Base-by-base conservation (phyloP, 1,284 basidiomycete genomes). In the Apiotrichum laibachii region DNA sequence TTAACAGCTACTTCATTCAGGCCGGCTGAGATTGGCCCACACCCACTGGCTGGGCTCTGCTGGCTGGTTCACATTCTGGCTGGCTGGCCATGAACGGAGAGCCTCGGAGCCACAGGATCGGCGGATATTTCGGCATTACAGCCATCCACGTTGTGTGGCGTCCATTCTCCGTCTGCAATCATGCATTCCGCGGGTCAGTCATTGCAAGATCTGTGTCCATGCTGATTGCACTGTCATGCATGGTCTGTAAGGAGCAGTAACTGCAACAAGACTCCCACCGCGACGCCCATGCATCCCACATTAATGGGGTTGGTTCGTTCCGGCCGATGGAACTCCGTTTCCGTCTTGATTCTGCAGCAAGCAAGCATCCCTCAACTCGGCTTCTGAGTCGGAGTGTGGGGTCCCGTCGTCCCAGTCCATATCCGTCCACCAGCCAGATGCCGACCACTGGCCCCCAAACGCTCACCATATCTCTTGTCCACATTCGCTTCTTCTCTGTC, bases 11-110 rank as follows among this genome's bases (percentile, higher is more conserved):
- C 50, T 51, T 10, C 15, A 33, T 53, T 58, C 56, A 58, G 19
- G 45, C n/a, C 33, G 16, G 33, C 51, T 44, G 22, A 52, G 46
- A 58, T 58, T 58, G 56, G 56, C 55, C 47, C n/a, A 37, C 22
- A n/a, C 43, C 19, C 18, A 42, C 37, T 39, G 12, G 37, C 37
- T 39, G 40, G 40, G 8, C 40, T 42, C 40, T 42, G 13, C 15
- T 8, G 8, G 40, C 8, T 16, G 11, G 19, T 11, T 21, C n/a
- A 19, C 43, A 11, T 2, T 13, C 19, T 19, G 43, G 43, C 19
- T 44, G 43, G 43, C 8, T 44, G n/a, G 9, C 7, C 40, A 8
- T 19, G n/a, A 8, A 16, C 52, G 44, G 43, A 53, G 42, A 35
- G 47, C 9, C 31, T 34, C 47, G 47, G 47, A 46, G 22, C 10